These are phyloP conservation scores for Myxozyma sirexii DNA, from an alignment of 805 yeast species.

Conservation along the genomic window DNA sequence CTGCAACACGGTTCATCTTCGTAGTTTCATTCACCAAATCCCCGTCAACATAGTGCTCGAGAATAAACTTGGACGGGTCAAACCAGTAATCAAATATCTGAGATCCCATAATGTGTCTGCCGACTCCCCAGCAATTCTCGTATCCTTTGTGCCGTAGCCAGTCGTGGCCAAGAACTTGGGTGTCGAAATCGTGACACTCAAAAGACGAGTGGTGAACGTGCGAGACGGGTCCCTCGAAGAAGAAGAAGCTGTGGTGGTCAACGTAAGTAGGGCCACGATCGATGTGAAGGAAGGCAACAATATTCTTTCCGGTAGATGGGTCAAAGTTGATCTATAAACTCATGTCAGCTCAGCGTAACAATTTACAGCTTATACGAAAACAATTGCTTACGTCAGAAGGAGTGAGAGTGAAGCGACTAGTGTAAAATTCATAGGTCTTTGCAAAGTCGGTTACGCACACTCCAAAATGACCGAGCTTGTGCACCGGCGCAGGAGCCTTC, in stretches of 20 bases:
- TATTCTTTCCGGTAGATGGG: background rate
- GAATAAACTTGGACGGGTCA: background rate
- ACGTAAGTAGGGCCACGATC: background rate
- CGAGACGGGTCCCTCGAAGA: slow-evolving; percentile 6
- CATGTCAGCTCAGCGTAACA: too few relatives aligned
- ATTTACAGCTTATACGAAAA: background rate
- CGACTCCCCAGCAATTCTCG: slow-evolving; percentile 5
- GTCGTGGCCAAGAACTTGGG: slow-evolving; percentile 7
- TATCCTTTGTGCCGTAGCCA: slow-evolving; percentile 7
- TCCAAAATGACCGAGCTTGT: slow-evolving; percentile 1
- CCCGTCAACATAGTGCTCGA: slow-evolving; percentile 7
- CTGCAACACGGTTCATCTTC: background rate
- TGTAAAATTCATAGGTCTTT: background rate
- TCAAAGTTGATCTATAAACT: background rate
- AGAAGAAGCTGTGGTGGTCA: background rate
- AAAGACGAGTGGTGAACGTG: slow-evolving; percentile 2
- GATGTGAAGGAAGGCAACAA: background rate
- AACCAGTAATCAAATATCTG: slow-evolving; percentile 7
- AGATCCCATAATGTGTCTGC: background rate
- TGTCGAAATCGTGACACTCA: slow-evolving; percentile 3
- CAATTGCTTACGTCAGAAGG: background rate
- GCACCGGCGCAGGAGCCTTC: background rate
- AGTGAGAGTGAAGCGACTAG: background rate
- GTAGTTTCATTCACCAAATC: background rate
- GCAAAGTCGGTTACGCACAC: slow-evolving; percentile 7